phyloP scores from a whole-genome alignment of 768 basidiomycete genomes.

The Lactarius evosmus region DNA sequence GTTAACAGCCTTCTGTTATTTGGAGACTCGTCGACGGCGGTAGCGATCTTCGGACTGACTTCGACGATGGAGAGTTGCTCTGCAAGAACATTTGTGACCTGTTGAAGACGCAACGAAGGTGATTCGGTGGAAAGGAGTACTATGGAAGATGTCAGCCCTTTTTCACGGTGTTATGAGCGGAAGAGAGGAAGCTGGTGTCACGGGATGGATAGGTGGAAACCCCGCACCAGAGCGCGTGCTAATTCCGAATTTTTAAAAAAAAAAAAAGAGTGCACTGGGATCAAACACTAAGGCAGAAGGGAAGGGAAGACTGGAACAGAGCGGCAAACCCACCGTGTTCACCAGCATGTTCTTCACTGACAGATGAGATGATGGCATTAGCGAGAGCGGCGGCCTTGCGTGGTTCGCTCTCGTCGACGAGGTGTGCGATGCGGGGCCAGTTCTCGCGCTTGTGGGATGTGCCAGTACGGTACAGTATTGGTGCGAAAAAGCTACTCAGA shows the following conservation, averaged over 20 bases:
- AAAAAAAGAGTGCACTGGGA: too few species aligned
- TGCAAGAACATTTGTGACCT: slow-evolving; percentile 65
- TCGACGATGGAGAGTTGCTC: slow-evolving; percentile 78
- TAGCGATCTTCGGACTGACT: slow-evolving; percentile 75
- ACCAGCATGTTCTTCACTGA: too few species aligned
- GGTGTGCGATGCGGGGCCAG: neutral
- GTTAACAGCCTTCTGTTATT: slow-evolving; percentile 84
- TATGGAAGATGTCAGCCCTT: slow-evolving; percentile 31
- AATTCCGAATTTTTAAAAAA: too few species aligned
- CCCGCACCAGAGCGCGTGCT: too few species aligned
- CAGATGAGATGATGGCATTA: too few species aligned
- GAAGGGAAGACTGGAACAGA: too few species aligned
- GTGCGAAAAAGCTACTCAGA: too few species aligned
- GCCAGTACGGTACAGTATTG: too few species aligned
- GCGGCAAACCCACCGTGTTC: too few species aligned
- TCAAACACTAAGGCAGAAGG: too few species aligned
- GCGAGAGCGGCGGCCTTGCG: neutral
- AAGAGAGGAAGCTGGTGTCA: too few species aligned
- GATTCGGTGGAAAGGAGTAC: slow-evolving; percentile 63
- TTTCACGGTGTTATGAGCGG: neutral
- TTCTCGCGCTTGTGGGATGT: neutral
- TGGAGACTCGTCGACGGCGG: slow-evolving; percentile 74
- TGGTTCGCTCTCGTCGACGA: neutral
- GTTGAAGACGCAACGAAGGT: slow-evolving; percentile 57
- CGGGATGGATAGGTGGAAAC: neutral